These are phyloP conservation scores for Ephemerocybe angulata DNA, from an alignment of 768 basidiomycete genomes.

Conservation along the genomic window DNA sequence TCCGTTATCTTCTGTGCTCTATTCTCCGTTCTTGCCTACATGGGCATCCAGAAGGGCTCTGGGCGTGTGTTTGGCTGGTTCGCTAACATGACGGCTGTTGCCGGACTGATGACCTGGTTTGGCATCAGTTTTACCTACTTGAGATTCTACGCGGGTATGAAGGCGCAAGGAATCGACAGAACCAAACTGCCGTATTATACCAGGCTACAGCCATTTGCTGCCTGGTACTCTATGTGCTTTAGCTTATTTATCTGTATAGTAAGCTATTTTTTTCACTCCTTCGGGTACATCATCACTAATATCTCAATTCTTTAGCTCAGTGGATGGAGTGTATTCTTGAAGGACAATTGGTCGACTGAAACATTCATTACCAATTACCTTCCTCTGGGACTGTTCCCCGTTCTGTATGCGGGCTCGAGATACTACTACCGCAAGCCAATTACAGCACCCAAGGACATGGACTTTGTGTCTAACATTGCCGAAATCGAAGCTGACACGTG, in stretches of 20 bases:
- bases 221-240: constrained; percentile 49
- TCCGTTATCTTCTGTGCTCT: constrained; percentile 64
- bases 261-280: constrained; percentile 23
- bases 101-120: constrained; percentile 78
- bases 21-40: constrained; percentile 75
- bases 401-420: constrained; percentile 63
- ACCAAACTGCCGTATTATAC: constrained; percentile 66
- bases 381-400: constrained; percentile 66
- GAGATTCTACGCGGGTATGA: constrained; percentile 82
- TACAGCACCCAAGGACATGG: constrained; percentile 67
- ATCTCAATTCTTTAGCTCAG: constrained; percentile 31
- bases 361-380: constrained; percentile 85
- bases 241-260: constrained; percentile 60
- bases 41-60: constrained; percentile 66
- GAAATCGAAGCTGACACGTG: constrained; percentile 66
- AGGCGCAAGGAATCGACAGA: constrained; percentile 76
- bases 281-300: neutral
- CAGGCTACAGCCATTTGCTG: constrained; percentile 67
- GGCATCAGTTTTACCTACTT: constrained; percentile 73
- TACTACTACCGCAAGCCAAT: constrained; percentile 46
- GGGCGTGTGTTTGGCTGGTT: constrained; percentile 81
- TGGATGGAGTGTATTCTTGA: constrained; percentile 41
- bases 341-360: constrained; percentile 44
- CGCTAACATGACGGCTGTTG: constrained; percentile 66
- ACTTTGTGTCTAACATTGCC: constrained; percentile 69